Base-by-base conservation (phyloP, 352 stramenopile genomes). In the Phytopythium ostracodes region DNA sequence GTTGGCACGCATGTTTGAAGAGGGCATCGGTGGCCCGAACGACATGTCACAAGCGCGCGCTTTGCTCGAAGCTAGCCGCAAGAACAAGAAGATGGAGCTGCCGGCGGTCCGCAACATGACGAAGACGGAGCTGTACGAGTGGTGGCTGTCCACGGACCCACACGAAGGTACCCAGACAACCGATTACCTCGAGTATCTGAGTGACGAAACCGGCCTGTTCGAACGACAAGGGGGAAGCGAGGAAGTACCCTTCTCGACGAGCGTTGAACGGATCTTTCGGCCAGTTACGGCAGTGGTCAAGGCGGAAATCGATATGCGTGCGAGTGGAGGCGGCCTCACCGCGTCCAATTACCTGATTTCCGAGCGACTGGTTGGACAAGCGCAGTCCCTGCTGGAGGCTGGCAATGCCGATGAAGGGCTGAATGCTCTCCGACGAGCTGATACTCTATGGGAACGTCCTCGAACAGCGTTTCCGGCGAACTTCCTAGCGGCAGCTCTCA, bases 301-400 rank as follows among this genome's bases (percentile, higher is more conserved):
- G 31, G 47, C 62, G 33, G 65, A 75, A 31, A 73, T 77, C 15
- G 59, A 66, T 47, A 31, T 22, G 43, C 64, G 64, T 14, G 64
- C 67, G 10, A 62, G 57, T 33, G 58, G 53, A 43, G 67, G 71
- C 60, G 56, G 62, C 24, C 35, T 67, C 18, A 73, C 62, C 2
- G 71, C 71, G 31, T 70, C 27, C 11, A 77, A 69, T 33, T 77
- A 75, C 54, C 55, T 77, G 20, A 54, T 24, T 7, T 70, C 71
- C 0, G 46, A 69, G 44, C 56, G 65, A 18, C 56, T 73, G 7
- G 12, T 75, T 31, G 46, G 10, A 25, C 61, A 18, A 35, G 67
- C 62, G 15, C 24, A 31, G 27, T 46, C 49, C 17, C 38, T 71
- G 20, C 50, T 77, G 17, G 43, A 47, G 49, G 12, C 38, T 61